Evolutionary conservation across 1,284 basidiomycete genomes (phyloP), one percentile per base, ranked within the genome.

Genomic region (Austroboletus niveus): DNA sequence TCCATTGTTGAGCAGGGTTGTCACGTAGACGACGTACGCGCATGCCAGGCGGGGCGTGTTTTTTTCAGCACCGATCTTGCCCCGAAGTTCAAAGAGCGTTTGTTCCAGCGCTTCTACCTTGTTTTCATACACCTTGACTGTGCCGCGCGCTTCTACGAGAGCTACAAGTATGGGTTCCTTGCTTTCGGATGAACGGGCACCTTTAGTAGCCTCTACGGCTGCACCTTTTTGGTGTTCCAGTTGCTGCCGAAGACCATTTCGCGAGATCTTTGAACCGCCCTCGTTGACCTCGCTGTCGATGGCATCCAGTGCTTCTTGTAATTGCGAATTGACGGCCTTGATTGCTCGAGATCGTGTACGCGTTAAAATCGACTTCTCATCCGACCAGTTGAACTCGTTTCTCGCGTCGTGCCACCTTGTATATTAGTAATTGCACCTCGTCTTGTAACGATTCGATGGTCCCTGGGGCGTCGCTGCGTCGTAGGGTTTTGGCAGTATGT

Each of bases 1-100:
- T 78, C 81, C 90, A 89, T 51, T 80, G 72, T 57, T 83, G 78
- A 27, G 85, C 86, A 0, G 92, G 93, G 58, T 93, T 94, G 42
- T 88, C 82, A 10, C 70, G 72, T 53, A 94, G 70, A 41, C 80
- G 80, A 9, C 94, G 72, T 4, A 93, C 80, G 12, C 88, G 82
- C 38, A 81, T 78, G 20, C 82, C 82, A 0, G 83, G 83, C 1
- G 86, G 86, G 8, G 94, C 77, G 61, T 92, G 90, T 44, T 85
- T 76, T 5, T 92, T n/a, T n/a, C 92, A 0, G 80, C 81, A 0
- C 83, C 88, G 29, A 92, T 83, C 67, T 90, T 84, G 3, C 84
- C 85, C 17, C 78, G 75, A 1, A 94, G 75, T 48, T 88, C 84
- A 65, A 89, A 91, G 17, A 93, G 77, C 29, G 79, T 78, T 60